Percentiles rank a stretch among this genome's conserved stretches.
Conservation (phyloP, 1,139 yeast species). For the Hyphopichia burtonii region DNA sequence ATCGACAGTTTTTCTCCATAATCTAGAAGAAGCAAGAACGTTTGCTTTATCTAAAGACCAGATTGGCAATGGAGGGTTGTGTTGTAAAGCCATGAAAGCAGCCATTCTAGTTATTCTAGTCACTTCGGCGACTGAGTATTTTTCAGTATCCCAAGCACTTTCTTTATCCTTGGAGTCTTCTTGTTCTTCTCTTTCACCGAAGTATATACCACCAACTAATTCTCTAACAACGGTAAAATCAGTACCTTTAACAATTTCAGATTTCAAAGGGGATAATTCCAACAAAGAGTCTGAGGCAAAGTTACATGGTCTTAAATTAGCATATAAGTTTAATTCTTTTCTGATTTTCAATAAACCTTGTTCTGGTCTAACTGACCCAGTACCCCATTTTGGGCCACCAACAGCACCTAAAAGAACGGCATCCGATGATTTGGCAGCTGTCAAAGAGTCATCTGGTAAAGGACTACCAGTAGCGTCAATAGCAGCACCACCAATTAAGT, state of each 20-base stretch:
- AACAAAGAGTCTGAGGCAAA: slow-evolving; percentile 85
- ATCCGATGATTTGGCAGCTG: slow-evolving; percentile 83
- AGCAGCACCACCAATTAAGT: slow-evolving; percentile 96
- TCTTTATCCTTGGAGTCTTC: slow-evolving; percentile 62
- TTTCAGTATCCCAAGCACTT: slow-evolving; percentile 91
- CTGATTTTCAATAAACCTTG: slow-evolving; percentile 92
- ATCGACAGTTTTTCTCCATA: slow-evolving; percentile 94
- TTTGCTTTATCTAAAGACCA: slow-evolving; percentile 98
- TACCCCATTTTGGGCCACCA: slow-evolving; percentile 99
- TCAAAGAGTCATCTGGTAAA: slow-evolving; percentile 82
- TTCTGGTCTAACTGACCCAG: slow-evolving; percentile 93
- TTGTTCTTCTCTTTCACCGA: slow-evolving; percentile 93
- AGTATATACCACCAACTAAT: slow-evolving; percentile 95
- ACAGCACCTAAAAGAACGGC: slow-evolving; percentile 97
- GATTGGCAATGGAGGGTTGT: slow-evolving; percentile 86
- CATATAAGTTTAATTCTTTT: slow-evolving; percentile 90
- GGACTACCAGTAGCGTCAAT: slow-evolving; percentile 96
- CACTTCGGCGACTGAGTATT: slow-evolving; percentile 86
- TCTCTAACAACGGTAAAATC: slow-evolving; percentile 92
- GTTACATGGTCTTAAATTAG: slow-evolving; percentile 94
- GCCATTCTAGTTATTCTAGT: slow-evolving; percentile 97
- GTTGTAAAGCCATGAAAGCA: slow-evolving; percentile 92
- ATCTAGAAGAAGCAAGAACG: slow-evolving; percentile 90
- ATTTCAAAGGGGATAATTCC: slow-evolving; percentile 82
- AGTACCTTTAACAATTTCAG: slow-evolving; percentile 84